A percentile compares a stretch with the other conserved stretches of the same genome.
Conservation (phyloP, 352 stramenopile species). For the Aphanomyces euteiches region DNA sequence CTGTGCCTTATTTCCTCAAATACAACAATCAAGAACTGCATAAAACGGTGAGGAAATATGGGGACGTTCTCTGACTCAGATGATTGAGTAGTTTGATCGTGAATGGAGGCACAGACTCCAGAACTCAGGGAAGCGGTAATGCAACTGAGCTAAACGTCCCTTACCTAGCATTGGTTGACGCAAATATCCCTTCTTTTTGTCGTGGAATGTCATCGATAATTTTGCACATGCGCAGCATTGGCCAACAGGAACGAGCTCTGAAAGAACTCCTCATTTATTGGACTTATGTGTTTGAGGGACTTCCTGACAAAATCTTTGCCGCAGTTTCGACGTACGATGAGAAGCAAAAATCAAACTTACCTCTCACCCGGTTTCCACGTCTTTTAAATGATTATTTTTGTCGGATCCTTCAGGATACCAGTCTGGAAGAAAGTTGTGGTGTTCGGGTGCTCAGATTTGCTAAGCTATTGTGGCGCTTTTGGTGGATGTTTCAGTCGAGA, state of each 20-base stretch:
- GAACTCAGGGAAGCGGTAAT: neutral
- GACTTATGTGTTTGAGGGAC: conserved; percentile 21
- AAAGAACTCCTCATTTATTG: conserved; percentile 25
- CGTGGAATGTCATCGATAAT: conserved; percentile 14
- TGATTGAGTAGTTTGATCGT: conserved; percentile 10
- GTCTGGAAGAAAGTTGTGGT: conserved; percentile 13
- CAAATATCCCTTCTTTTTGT: conserved; percentile 21
- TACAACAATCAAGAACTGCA: neutral
- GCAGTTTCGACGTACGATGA: neutral
- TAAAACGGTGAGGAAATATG: conserved; percentile 45
- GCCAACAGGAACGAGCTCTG: neutral
- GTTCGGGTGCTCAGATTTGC: conserved; percentile 23
- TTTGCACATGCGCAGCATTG: conserved; percentile 16
- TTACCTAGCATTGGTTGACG: conserved; percentile 8
- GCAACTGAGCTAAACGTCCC: conserved; percentile 19
- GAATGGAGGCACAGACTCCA: conserved; percentile 6
- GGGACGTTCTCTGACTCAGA: too few species aligned
- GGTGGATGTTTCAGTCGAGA: conserved; percentile 22
- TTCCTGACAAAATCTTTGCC: conserved; percentile 16
- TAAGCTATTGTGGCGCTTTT: conserved; percentile 23
- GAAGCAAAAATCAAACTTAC: conserved; percentile 6
- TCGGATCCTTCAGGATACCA: neutral
- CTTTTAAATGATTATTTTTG: conserved; percentile 23
- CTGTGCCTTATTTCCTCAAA: conserved; percentile 47
- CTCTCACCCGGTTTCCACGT: conserved; percentile 15